Evolutionary conservation across 148 eudicot genomes (phyloP).

Genomic region (Arbutus unedo): DNA sequence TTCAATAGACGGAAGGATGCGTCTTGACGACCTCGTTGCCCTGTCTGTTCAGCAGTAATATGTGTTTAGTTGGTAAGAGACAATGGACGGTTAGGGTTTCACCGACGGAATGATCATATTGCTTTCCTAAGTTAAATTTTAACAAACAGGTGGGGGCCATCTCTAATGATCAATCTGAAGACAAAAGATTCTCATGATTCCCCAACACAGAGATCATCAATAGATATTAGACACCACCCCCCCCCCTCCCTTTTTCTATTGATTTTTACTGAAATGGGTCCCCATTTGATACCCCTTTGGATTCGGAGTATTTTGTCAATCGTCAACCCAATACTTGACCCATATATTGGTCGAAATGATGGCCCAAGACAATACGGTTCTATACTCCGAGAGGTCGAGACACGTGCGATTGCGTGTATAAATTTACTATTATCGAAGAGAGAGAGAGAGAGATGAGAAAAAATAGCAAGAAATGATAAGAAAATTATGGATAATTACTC

Average conservation of each 20-base stretch:
- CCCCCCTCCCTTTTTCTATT: too few species aligned
- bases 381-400: too few species aligned
- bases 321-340: background rate
- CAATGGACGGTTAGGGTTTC: background rate
- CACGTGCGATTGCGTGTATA: too few species aligned
- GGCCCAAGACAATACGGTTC: too few species aligned
- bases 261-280: background rate
- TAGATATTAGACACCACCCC: background rate
- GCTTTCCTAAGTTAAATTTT: background rate
- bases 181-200: background rate
- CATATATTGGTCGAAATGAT: too few species aligned
- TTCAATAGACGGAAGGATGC: too few species aligned
- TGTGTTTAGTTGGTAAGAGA: background rate
- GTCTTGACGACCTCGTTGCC: too few species aligned
- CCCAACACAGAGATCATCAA: background rate
- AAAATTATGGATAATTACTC: too few species aligned
- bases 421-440: too few species aligned
- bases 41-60: background rate
- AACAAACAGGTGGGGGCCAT: background rate
- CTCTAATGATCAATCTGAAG: background rate
- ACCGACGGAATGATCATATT: background rate
- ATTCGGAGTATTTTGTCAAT: background rate
- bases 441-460: too few species aligned
- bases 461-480: too few species aligned
- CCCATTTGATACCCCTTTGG: slow-evolving; percentile 4